These are phyloP conservation scores for Aureobasidium pullulans DNA, from an alignment of 2,329 filamentous ascomycete genomes.

Conservation along the genomic window DNA sequence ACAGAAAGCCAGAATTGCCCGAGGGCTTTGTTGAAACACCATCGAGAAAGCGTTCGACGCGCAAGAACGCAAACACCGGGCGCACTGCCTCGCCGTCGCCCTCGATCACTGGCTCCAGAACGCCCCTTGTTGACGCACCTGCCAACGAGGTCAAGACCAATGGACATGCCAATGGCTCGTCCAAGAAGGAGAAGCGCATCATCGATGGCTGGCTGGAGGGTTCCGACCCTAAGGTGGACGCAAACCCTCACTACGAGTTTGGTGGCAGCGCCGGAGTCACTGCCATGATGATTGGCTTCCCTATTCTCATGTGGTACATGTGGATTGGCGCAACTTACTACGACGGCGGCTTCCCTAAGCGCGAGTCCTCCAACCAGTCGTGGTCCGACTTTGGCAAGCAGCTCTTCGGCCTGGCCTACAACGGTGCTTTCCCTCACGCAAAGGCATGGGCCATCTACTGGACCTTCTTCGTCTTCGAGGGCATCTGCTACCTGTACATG, in stretches of 20 bases:
- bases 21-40: constrained; percentile 45
- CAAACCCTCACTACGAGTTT: constrained; percentile 63
- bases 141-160: constrained; percentile 17
- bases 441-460: constrained; percentile 93
- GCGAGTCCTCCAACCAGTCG: constrained; percentile 50
- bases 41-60: constrained; percentile 32
- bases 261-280: constrained; percentile 75
- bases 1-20: constrained; percentile 32
- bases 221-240: constrained; percentile 34
- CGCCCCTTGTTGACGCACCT: constrained; percentile 17
- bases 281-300: constrained; percentile 86
- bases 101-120: constrained; percentile 14
- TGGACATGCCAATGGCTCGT: constrained; percentile 27
- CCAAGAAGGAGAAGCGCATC: constrained; percentile 27
- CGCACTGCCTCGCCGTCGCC: constrained; percentile 31
- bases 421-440: constrained; percentile 72
- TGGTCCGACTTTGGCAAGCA: constrained; percentile 64
- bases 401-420: constrained; percentile 65
- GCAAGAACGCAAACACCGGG: constrained; percentile 31
- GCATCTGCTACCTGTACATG: constrained; percentile 70
- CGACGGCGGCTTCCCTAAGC: constrained; percentile 65
- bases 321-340: constrained; percentile 95
- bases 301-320: constrained; percentile 98
- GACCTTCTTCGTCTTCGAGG: constrained; percentile 83
- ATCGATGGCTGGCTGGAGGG: constrained; percentile 32